Evolutionary conservation across 1,139 yeast genomes (phyloP).

Genomic region (Diutina ranongensis): DNA sequence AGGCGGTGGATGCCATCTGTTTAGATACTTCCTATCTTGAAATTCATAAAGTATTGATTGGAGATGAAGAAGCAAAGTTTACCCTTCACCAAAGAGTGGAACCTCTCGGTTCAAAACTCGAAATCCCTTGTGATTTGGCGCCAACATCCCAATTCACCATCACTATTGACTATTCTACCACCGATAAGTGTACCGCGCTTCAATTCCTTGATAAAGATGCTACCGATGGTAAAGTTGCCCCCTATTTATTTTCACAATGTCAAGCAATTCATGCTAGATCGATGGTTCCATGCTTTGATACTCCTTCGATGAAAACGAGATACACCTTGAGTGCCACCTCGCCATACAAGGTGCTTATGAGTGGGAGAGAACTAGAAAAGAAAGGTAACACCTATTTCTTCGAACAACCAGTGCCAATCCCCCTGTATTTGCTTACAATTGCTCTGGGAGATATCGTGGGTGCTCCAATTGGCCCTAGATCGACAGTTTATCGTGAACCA

Average conservation of each 20-base stretch:
- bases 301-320: conserved; percentile 71
- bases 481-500: conserved; percentile 75
- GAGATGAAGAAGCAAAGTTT: conserved; percentile 16
- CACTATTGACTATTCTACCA: conserved; percentile 48
- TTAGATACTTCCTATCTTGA: conserved; percentile 63
- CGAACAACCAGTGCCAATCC: conserved; percentile 73
- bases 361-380: conserved; percentile 40
- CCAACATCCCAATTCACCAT: conserved; percentile 19
- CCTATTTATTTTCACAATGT: conserved; percentile 81
- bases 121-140: conserved; percentile 16
- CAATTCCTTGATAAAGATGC: conserved; percentile 74
- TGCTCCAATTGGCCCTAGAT: conserved; percentile 76
- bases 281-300: conserved; percentile 82
- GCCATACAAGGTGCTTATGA: conserved; percentile 55
- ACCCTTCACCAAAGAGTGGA: conserved; percentile 29
- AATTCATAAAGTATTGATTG: conserved; percentile 41
- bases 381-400: conserved; percentile 32
- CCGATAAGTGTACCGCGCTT: conserved; percentile 67
- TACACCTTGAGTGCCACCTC: conserved; percentile 53
- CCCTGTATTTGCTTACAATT: conserved; percentile 72
- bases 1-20: conserved; percentile 21
- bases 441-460: conserved; percentile 72
- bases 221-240: conserved; percentile 63
- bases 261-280: conserved; percentile 90
- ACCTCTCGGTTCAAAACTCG: conserved; percentile 58